These are phyloP conservation scores for Dactylellina cionopaga DNA, from an alignment of 2,329 filamentous ascomycete genomes.

Conservation along the genomic window DNA sequence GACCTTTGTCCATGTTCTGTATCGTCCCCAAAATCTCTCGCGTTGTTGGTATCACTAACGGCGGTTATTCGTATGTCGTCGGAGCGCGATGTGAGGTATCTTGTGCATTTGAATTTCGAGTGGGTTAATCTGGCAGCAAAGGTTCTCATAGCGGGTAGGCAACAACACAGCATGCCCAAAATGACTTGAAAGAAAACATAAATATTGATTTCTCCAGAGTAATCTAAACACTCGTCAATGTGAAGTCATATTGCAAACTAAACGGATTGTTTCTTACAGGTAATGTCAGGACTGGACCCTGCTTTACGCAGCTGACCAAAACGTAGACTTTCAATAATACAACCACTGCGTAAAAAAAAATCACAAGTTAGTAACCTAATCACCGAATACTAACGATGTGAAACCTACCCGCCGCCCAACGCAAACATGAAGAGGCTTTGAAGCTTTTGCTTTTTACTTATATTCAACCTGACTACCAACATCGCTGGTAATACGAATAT, in stretches of 20 bases:
- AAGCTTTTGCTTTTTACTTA: not conserved
- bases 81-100: constrained; percentile 7
- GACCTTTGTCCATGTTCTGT: not conserved
- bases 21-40: not conserved
- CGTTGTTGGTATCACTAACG: not conserved
- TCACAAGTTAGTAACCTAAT: not conserved
- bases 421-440: constrained; percentile 7
- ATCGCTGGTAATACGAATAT: constrained; percentile 8
- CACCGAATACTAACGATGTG: too few relatives aligned
- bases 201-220: not conserved
- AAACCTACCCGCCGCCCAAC: not conserved
- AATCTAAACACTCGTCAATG: too few relatives aligned
- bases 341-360: not conserved
- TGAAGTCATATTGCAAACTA: too few relatives aligned
- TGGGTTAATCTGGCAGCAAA: constrained; percentile 2
- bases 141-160: constrained; percentile 6
- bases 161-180: constrained; percentile 22
- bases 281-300: not conserved
- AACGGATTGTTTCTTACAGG: too few relatives aligned
- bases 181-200: not conserved
- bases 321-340: not conserved
- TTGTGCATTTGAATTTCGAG: constrained; percentile 19
- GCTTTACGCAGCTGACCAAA: not conserved
- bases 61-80: constrained; percentile 3
- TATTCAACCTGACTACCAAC: constrained; percentile 4